Conservation (phyloP, 345 rosid species). For the Abelmoschus esculentus region DNA sequence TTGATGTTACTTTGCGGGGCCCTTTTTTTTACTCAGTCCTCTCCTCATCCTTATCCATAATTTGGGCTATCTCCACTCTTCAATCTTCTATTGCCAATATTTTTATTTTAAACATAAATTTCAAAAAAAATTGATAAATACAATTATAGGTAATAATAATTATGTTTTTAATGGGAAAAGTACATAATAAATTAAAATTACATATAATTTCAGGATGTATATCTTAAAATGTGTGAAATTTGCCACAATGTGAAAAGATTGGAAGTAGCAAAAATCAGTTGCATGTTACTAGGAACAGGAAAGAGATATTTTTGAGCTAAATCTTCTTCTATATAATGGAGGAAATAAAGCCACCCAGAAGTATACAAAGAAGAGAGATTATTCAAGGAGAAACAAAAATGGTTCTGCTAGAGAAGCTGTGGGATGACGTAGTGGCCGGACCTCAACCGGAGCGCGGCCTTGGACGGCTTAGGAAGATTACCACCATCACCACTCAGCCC, state of each 20-base stretch:
- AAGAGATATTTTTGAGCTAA: background rate
- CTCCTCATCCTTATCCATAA: conserved; percentile 44
- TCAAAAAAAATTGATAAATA: background rate
- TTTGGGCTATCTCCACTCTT: conserved; percentile 16
- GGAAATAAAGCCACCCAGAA: background rate
- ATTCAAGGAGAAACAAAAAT: background rate
- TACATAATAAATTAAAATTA: background rate
- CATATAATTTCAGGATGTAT: background rate
- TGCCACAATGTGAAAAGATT: too few species aligned
- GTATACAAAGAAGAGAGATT: background rate
- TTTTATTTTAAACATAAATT: background rate
- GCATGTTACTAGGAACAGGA: background rate
- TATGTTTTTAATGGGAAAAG: too few species aligned
- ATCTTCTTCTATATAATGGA: conserved; percentile 8
- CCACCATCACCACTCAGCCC: conserved; percentile 36
- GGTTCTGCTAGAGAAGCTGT: conserved; percentile 52
- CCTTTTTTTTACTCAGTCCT: conserved; percentile 27
- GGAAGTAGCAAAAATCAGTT: conserved; percentile 14
- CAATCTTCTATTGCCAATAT: conserved; percentile 16
- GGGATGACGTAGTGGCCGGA: conserved; percentile 90
- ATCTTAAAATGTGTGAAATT: background rate
- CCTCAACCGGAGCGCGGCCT: conserved; percentile 93
- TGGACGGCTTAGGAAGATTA: conserved; percentile 59
- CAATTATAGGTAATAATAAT: too few species aligned
- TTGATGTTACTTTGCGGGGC: conserved; percentile 26